Percentiles rank a stretch among this genome's conserved stretches.
Conservation (phyloP, 768 basidiomycete genomes). For the Mycena olivaceomarginata region DNA sequence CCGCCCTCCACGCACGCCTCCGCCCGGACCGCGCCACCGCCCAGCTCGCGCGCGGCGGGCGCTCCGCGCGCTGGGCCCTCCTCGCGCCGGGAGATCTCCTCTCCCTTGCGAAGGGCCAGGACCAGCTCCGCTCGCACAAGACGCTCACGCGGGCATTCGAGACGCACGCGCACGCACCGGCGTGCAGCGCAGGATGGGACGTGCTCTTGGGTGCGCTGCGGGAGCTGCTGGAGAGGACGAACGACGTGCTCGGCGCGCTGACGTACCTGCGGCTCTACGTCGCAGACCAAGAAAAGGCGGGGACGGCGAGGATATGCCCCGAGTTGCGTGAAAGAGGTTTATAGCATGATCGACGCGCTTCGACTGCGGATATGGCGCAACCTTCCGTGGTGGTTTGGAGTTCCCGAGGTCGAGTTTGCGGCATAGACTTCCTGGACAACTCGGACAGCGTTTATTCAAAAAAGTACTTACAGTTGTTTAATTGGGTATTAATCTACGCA, state of each 20-base stretch:
- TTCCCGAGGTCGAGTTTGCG: neutral
- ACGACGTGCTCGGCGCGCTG: constrained; percentile 27
- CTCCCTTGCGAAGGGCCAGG: constrained; percentile 8
- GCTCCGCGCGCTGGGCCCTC: constrained; percentile 26
- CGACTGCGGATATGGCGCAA: constrained; percentile 13
- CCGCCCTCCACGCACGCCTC: constrained; percentile 1
- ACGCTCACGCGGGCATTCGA: neutral
- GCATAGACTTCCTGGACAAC: neutral
- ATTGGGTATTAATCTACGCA: no score
- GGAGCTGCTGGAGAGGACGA: neutral
- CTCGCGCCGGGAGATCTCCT: neutral
- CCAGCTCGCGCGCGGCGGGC: neutral
- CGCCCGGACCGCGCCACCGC: neutral
- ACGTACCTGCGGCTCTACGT: constrained; percentile 26
- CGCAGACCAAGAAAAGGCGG: neutral
- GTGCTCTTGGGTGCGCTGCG: constrained; percentile 7
- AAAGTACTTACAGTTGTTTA: no score
- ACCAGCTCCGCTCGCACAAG: constrained; percentile 1
- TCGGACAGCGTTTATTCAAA: neutral
- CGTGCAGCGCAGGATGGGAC: constrained; percentile 4
- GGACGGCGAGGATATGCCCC: neutral
- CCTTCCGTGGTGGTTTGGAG: neutral
- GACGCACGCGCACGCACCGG: neutral
- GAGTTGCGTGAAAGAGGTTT: neutral
- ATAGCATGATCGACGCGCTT: neutral